These are phyloP conservation scores for Smallanthus sonchifolius DNA, from an alignment of 129 eudicot genomes.

Conservation along the genomic window DNA sequence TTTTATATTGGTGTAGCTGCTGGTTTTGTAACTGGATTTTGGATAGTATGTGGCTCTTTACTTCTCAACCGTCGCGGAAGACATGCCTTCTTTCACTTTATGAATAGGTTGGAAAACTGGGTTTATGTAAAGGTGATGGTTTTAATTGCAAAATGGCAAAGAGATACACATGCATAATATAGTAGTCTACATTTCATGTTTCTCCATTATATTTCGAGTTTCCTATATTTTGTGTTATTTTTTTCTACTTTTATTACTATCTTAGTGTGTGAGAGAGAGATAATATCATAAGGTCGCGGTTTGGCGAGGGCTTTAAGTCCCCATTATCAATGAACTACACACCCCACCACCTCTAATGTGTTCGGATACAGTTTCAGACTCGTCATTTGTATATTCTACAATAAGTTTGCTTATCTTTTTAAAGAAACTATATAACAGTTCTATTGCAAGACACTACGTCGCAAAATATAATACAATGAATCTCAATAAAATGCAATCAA, in stretches of 20 bases:
- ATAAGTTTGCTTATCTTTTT: too few relatives aligned
- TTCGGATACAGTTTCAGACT: too few relatives aligned
- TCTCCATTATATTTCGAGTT: too few relatives aligned
- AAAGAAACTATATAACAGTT: too few relatives aligned
- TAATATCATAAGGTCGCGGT: neutral
- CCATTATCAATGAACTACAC: neutral
- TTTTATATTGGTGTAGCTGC: constrained; percentile 8
- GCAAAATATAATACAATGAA: neutral
- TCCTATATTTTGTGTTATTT: neutral
- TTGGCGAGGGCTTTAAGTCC: neutral
- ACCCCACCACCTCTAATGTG: too few relatives aligned
- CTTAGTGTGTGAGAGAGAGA: neutral
- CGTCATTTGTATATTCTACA: too few relatives aligned
- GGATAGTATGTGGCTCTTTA: constrained; percentile 2
- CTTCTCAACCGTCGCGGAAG: neutral
- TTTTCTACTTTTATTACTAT: neutral
- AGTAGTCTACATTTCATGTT: neutral
- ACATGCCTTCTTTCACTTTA: neutral
- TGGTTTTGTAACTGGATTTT: constrained; percentile 15
- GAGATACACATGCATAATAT: neutral
- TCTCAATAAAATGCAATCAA: neutral
- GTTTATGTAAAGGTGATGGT: neutral
- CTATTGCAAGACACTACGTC: too few relatives aligned
- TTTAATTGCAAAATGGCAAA: neutral
- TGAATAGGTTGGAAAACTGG: neutral